phyloP scores from a whole-genome alignment of 2,329 filamentous ascomycete species.

The Neofusicoccum kwambonambiense region DNA sequence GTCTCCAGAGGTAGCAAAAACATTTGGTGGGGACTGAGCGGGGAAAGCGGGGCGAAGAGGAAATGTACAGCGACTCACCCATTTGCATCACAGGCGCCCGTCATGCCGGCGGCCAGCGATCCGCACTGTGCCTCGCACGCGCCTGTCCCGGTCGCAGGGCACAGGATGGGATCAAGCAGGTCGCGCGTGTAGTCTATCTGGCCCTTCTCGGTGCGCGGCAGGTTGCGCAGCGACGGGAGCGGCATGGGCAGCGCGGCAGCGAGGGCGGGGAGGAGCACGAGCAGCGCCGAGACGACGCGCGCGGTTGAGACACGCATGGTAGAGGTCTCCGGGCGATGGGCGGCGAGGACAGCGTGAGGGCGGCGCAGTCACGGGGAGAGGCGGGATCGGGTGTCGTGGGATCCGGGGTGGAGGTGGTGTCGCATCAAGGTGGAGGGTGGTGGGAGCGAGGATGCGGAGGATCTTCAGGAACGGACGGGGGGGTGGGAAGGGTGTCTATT shows the following conservation, averaged over 20 bases:
- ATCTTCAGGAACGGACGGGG: constrained; percentile 4
- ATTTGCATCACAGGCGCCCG: background rate
- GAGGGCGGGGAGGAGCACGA: background rate
- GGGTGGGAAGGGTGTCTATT: background rate
- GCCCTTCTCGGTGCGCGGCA: constrained; percentile 3
- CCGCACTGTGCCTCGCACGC: background rate
- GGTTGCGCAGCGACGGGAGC: background rate
- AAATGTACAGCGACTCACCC: background rate
- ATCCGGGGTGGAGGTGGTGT: background rate
- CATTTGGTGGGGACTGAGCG: too few species aligned
- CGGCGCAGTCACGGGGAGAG: background rate
- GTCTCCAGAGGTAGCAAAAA: background rate
- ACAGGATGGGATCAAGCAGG: constrained; percentile 7
- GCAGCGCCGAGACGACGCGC: background rate
- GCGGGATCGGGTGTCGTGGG: background rate
- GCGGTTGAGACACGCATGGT: background rate
- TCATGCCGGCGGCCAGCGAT: background rate
- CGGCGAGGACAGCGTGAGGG: background rate
- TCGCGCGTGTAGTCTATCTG: constrained; percentile 14
- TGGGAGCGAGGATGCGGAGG: background rate
- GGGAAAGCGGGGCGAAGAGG: too few species aligned
- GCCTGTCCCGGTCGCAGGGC: background rate
- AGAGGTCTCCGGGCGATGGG: background rate
- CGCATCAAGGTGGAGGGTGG: background rate
- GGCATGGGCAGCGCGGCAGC: background rate